Base-by-base conservation (phyloP, 805 yeast genomes). In the Saccharomycopsis olivae region DNA sequence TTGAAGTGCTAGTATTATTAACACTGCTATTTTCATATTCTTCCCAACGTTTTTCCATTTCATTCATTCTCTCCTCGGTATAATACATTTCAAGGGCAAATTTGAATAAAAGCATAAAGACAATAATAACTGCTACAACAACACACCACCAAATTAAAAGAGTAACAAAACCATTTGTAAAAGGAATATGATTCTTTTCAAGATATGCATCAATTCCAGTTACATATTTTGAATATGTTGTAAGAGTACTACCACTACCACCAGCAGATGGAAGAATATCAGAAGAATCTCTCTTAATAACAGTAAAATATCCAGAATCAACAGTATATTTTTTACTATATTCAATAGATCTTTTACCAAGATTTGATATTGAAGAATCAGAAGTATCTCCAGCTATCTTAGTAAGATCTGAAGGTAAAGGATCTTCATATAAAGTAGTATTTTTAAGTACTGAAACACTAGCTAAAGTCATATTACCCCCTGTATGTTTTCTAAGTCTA, bases 61-160 rank as follows among this genome's bases (percentile, higher is more conserved):
- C 4, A 6, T 31, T 21, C 33, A 43, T 31, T 33, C 44, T 33
- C 21, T 40, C 25, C 10, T 43, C 47, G 16, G 38, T 46, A 43
- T 30, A 38, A 27, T 48, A 42, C 8, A 53, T 21, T 24, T 55
- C 59, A 10, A 57, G 44, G 14, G 41, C 33, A 4, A 53, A 29
- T 32, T 55, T 49, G 47, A 57, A 46, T n/a, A 36, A 33, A 27
- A 57, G 33, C 23, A 56, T 47, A 13, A 42, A 37, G 5, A 44
- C 40, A 4, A 54, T 31, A 13, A 53, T 42, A 1, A 41, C 50
- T 5, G 47, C 58, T 35, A 57, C 36, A 20, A 51, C 40, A 18
- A 58, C 51, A 6, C 50, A 47, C 50, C 55, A 58, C 55, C 59
- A 58, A 14, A 58, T 44, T 18, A 58, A 44, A 4, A 53, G 45